Base-by-base conservation (phyloP, 2,329 filamentous ascomycete genomes). In the Diaporthe sp. region DNA sequence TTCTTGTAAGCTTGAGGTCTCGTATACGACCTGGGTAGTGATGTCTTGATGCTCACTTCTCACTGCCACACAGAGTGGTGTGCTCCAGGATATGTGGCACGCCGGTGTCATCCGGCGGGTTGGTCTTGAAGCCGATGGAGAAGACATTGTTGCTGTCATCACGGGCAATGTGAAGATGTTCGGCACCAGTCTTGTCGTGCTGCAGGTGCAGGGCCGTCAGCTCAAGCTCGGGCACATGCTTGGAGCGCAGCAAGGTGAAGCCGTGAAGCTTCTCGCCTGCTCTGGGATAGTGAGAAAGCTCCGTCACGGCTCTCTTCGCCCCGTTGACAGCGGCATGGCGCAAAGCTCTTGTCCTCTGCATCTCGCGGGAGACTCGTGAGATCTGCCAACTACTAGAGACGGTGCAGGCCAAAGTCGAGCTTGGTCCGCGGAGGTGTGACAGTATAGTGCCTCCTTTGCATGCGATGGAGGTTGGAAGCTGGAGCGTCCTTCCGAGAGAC, bases 101-200 rank as follows among this genome's bases (percentile, higher is more conserved):
- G 70, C 97, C 97, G 0, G 97, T 98, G 82, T 97, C 95, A 85
- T 99, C 95, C 12, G 96, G 96, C 25, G 97, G 97, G 83, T 98
- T 98, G 34, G 97, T 99, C 90, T 98, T 98, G 92, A 99, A 99
- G 71, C 96, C 97, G 81, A 99, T 97, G 51, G 96, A 97, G 86
- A 99, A 99, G 83, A 98, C 97, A 94, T 99, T 99, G 87, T 99
- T 99, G 87, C 93, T 94, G 83, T 99, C 97, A 75, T 98, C 95
- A 80, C 96, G 90, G 22, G 96, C 96, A 80, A 99, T 94, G 85
- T 99, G 97, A 63, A 99, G 89, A 83, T 98, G 98, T 79, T 99
- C 95, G 78, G 97, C 97, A 76, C 96, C 95, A 0, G 97, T 99
- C 87, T 96, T 96, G 86, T 98, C 94, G 83, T 99, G 97, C 81